Evolutionary conservation across 2,329 filamentous ascomycete genomes (phyloP), one percentile per base, ranked within the genome.

Genomic region (Aspergillus candidus): DNA sequence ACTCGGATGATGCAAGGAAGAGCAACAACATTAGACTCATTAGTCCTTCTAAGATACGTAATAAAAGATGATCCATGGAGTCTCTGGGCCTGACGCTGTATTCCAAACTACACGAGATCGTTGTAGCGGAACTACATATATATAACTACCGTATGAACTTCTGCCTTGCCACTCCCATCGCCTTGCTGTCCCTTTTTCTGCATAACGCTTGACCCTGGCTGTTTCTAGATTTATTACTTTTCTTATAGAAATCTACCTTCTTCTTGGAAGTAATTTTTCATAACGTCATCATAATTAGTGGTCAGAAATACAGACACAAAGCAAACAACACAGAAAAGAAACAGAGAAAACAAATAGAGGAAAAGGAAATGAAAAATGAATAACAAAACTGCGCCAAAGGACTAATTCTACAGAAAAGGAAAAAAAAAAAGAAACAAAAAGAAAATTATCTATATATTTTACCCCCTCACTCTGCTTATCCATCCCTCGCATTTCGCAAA

Each of bases 401-500:
- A 32, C 14, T 32, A 37, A 15, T 34, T 43, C 32, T 42, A 43
- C 13, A 44, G 32, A 30, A 32, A 38, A 36, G 14, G 32, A 36
- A 35, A 29, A 50, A 30, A 50, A 31, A 5, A 6, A 48, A n/a
- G 27, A 41, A 14, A 13, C 13, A 29, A 38, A 31, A 40, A 32
- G 12, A 41, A 41, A 46, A 32, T 49, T 46, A 41, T 40, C 34
- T 43, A 47, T 48, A 35, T 47, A 48, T 49, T 52, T 46, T 51
- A 38, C 44, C 35, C 43, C 48, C 46, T 51, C 47, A 48, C 53
- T 5, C 18, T 6, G 6, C 46, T 38, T 17, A 34, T 55, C 51
- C 47, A 54, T 52, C 60, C 35, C 55, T 63, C 33, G 85, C 66
- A 53, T 76, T 82, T 51, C 88, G 78, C 54, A 96, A 66, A 7